A percentile compares a stretch with the other conserved stretches of the same genome.
These are phyloP conservation scores for Lentinula detonsa DNA, from an alignment of 768 basidiomycete species.

Conservation along the genomic window DNA sequence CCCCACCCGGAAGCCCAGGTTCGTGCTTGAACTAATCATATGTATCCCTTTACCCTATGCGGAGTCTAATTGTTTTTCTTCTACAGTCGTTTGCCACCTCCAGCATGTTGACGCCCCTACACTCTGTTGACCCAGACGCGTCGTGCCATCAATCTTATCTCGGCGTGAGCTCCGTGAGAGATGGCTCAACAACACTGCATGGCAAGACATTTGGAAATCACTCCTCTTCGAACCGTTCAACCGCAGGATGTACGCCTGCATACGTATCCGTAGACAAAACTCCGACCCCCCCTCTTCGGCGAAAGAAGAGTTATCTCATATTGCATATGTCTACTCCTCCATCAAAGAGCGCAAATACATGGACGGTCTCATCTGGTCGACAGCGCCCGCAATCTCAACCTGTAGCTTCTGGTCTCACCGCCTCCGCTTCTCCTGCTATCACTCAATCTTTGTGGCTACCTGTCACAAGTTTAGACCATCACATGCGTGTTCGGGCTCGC, in stretches of 20 bases:
- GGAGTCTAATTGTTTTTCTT: background rate
- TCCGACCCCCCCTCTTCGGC: background rate
- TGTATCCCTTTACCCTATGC: background rate
- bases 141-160: background rate
- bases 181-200: background rate
- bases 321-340: conserved; percentile 2
- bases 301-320: conserved; percentile 1
- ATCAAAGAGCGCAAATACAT: background rate
- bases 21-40: background rate
- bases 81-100: too few species aligned
- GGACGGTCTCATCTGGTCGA: background rate
- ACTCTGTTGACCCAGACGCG: background rate
- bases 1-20: background rate
- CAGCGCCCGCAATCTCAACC: conserved; percentile 2
- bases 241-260: background rate
- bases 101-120: background rate
- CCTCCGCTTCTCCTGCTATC: background rate
- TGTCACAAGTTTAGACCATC: background rate
- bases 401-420: background rate
- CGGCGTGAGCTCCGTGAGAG: background rate
- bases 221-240: background rate
- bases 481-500: background rate
- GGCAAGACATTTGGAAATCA: background rate
- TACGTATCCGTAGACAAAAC: background rate
- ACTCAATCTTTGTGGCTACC: background rate